A percentile compares a stretch with the other conserved stretches of the same genome.
Evolutionary conservation across 1,284 basidiomycete genomes (phyloP).

Genomic region (Cutaneotrichosporon mucoides): DNA sequence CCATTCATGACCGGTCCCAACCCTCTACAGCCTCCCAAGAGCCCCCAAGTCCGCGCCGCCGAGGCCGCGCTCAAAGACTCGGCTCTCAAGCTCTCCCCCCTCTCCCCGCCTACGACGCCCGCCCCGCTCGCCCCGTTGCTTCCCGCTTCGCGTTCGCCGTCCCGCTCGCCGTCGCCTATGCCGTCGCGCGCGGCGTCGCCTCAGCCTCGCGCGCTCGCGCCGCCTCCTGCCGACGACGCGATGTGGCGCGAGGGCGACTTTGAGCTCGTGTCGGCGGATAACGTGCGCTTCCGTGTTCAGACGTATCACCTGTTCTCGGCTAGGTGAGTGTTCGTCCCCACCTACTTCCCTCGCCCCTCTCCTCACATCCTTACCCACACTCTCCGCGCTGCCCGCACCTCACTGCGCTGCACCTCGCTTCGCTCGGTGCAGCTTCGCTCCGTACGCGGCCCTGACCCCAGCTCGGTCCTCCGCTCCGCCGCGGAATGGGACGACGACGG

Average conservation of each 20-base stretch:
- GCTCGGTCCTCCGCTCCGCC: slow-evolving; percentile 8
- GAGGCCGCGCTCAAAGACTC: background rate
- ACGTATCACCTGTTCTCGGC: slow-evolving; percentile 9
- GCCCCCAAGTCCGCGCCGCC: background rate
- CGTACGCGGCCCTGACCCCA: background rate
- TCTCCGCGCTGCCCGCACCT: too few species aligned
- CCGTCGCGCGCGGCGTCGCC: background rate
- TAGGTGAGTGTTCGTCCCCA: slow-evolving; percentile 1
- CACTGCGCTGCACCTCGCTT: too few species aligned
- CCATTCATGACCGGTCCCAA: background rate
- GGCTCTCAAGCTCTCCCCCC: background rate
- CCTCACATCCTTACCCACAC: too few species aligned
- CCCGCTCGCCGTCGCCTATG: background rate
- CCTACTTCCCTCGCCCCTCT: too few species aligned
- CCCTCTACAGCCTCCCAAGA: background rate
- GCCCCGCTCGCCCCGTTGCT: background rate
- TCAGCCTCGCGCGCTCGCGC: background rate
- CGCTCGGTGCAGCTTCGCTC: background rate
- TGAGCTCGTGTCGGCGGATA: slow-evolving; percentile 9
- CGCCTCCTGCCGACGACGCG: background rate
- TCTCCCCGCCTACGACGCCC: background rate
- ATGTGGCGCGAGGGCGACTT: slow-evolving; percentile 8
- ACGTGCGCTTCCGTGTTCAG: slow-evolving; percentile 10
- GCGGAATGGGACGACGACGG: background rate
- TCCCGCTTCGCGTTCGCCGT: background rate